Conservation (phyloP, 345 rosid genomes). For the Trapa incisa region DNA sequence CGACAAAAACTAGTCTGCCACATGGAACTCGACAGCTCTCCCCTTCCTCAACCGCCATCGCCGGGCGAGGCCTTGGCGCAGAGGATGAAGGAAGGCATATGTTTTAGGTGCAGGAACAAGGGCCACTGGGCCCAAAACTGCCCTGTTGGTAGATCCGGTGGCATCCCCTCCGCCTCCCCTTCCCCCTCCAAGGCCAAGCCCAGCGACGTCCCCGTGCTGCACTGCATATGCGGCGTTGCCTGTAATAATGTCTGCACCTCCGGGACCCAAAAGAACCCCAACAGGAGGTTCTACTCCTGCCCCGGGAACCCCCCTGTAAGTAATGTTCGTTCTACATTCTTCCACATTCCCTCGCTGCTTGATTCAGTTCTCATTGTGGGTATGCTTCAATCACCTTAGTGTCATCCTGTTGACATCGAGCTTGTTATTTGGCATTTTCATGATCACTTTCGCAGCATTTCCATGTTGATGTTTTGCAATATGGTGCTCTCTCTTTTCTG, state of each 20-base stretch:
- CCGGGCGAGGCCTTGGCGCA: neutral
- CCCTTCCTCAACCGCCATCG: neutral
- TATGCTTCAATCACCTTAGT: neutral
- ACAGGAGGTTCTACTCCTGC: conserved; percentile 23
- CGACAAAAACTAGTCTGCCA: neutral
- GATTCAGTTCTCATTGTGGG: neutral
- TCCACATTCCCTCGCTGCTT: neutral
- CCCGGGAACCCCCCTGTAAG: conserved; percentile 6
- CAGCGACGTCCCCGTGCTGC: conserved; percentile 13
- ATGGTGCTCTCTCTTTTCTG: too few relatives aligned
- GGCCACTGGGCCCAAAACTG: conserved; percentile 10
- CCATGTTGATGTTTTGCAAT: neutral
- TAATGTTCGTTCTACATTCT: conserved; percentile 1
- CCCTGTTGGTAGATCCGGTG: neutral
- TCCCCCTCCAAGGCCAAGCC: neutral
- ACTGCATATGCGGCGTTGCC: conserved; percentile 23
- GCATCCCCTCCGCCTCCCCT: neutral
- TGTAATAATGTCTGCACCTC: conserved; percentile 13
- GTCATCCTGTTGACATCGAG: neutral
- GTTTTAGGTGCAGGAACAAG: conserved; percentile 2
- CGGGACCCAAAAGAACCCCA: conserved; percentile 12
- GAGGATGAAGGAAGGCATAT: conserved; percentile 1
- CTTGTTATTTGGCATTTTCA: neutral
- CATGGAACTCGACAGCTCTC: neutral
- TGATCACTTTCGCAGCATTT: neutral